Evolutionary conservation across 2,329 filamentous ascomycete species (phyloP).

Genomic region (Fusarium secorum): DNA sequence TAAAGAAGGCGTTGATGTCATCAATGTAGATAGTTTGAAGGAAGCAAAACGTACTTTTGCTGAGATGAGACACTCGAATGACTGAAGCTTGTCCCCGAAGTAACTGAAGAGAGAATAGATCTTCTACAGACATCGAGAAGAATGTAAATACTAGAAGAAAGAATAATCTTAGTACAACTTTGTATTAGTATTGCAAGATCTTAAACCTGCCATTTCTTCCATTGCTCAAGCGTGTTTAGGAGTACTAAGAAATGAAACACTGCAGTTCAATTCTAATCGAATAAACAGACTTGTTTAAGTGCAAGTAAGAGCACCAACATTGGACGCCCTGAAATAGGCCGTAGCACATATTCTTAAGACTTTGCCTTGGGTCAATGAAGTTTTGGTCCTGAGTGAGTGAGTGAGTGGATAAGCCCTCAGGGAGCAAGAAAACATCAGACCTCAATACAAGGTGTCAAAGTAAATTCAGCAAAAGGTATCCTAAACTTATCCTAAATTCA

Average conservation of each 20-base stretch:
- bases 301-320: fast-evolving
- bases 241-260: neutral
- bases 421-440: too few relatives aligned
- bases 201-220: neutral
- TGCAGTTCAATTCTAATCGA: neutral
- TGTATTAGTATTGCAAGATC: neutral
- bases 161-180: neutral
- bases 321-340: neutral
- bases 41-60: slow-evolving; percentile 40
- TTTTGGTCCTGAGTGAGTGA: neutral
- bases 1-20: slow-evolving; percentile 64
- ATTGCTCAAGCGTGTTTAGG: neutral
- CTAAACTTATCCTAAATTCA: too few relatives aligned
- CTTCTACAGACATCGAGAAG: neutral
- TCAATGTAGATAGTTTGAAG: slow-evolving; percentile 69
- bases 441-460: too few relatives aligned
- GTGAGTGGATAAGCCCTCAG: neutral
- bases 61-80: neutral
- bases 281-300: neutral
- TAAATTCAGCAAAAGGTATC: too few relatives aligned
- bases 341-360: neutral
- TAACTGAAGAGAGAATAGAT: neutral
- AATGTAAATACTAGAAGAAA: neutral
- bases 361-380: neutral
- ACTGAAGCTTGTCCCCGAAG: neutral